phyloP scores from a whole-genome alignment of 2,329 filamentous ascomycete species.

The Pseudogymnoascus verrucosus region DNA sequence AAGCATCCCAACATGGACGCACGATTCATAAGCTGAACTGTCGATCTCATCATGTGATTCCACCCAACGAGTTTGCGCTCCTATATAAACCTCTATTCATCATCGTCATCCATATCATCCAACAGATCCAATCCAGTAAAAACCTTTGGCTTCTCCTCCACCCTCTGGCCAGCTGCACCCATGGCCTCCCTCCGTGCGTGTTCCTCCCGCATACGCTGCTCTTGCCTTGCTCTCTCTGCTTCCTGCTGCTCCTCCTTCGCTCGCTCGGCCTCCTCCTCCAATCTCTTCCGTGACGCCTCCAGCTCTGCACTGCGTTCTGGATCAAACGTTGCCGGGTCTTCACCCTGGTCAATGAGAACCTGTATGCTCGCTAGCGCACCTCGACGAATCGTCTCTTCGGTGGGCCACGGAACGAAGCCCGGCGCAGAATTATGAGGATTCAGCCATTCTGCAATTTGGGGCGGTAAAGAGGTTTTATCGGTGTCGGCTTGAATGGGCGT shows the following conservation, averaged over 20 bases:
- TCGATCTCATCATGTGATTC: no score
- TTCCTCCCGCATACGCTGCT: slow-evolving; percentile 23
- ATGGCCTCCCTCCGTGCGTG: slow-evolving; percentile 17
- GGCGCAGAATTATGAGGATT: slow-evolving; percentile 47
- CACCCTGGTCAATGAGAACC: slow-evolving; percentile 51
- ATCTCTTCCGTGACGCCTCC: slow-evolving; percentile 27
- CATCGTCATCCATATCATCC: slow-evolving; percentile 35
- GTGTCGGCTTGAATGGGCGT: slow-evolving; percentile 18
- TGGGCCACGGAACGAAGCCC: slow-evolving; percentile 71
- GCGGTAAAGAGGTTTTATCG: slow-evolving; percentile 24
- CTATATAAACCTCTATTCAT: slow-evolving; percentile 17
- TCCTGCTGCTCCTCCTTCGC: slow-evolving; percentile 16
- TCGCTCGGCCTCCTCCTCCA: slow-evolving; percentile 26
- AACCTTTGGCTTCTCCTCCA: slow-evolving; percentile 31
- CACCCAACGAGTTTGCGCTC: no score
- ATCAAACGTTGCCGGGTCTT: slow-evolving; percentile 53
- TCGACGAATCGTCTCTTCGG: slow-evolving; percentile 57
- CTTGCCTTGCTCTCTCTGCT: slow-evolving; percentile 27
- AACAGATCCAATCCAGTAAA: slow-evolving; percentile 32
- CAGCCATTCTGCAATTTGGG: slow-evolving; percentile 31
- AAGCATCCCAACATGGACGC: not conserved
- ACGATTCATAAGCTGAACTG: no score
- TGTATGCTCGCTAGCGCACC: slow-evolving; percentile 62
- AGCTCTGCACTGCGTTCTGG: slow-evolving; percentile 35
- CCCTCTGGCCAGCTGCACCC: slow-evolving; percentile 21